Conservation (phyloP, 73 alveolate genomes). For the Stentor coeruleus region DNA sequence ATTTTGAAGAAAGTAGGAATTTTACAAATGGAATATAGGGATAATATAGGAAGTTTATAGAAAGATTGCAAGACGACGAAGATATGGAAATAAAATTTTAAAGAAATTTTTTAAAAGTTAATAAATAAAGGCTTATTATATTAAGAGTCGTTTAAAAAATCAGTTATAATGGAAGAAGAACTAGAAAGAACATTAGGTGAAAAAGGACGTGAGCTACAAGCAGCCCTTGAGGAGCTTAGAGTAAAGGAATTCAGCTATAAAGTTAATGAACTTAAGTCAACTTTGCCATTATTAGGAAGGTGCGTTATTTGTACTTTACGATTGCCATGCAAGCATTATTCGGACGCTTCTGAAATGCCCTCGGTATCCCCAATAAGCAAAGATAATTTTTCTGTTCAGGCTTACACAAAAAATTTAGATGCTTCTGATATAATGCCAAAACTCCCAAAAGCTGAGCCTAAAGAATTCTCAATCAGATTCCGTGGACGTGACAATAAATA, state of each 20-base stretch:
- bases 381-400: not conserved
- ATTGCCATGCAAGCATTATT: slow-evolving; percentile 21
- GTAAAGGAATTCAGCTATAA: not conserved
- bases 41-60: too few relatives aligned
- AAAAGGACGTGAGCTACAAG: slow-evolving; percentile 23
- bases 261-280: not conserved
- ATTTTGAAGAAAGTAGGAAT: too few relatives aligned
- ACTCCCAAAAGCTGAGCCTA: not conserved
- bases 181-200: slow-evolving; percentile 4
- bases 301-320: slow-evolving; percentile 1
- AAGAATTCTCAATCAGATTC: not conserved
- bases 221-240: slow-evolving; percentile 15
- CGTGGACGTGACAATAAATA: not conserved
- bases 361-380: not conserved
- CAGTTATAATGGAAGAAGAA: not conserved
- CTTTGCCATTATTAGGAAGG: not conserved
- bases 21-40: too few relatives aligned
- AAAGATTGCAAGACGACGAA: too few relatives aligned
- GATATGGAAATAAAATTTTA: too few relatives aligned
- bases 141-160: not conserved
- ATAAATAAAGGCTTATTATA: too few relatives aligned
- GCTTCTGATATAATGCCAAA: not conserved
- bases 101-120: too few relatives aligned
- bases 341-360: not conserved
- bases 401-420: not conserved